Base-by-base conservation (phyloP, 768 basidiomycete genomes). In the Lactarius tabidus region DNA sequence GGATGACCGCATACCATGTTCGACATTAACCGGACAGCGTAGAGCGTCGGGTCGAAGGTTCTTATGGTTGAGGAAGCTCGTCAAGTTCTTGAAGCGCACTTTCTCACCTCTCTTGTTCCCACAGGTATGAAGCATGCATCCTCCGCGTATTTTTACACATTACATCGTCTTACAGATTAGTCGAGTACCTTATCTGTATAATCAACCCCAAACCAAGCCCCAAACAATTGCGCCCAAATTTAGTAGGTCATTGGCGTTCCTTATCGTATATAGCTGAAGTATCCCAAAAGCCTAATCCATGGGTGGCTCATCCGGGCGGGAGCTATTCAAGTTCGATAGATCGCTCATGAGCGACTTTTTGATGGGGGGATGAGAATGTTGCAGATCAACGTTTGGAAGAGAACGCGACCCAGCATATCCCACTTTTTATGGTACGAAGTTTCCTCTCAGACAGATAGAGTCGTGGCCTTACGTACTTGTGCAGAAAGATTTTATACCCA, bases 61-160 rank as follows among this genome's bases (percentile, higher is more conserved):
- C 71, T 91, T 55, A 75, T 92, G 56, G 86, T 92, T 0, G 90
- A 93, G 73, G 91, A 92, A 72, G 90, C 91, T 0, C 90, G 90
- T 0, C 90, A 93, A 74, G 88, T 91, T 1, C 79, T 92, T 33
- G 90, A 92, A 74, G 87, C 90, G 3, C 90, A 92, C 67, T 79
- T 91, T 20, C 73, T 91, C 6, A 83, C 82, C 3, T 82, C 80
- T 41, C 77, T 91, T 1, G 88, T 89, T 2, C 80, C 81, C 0
- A 83, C 65, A 64, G 71, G 71, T 67, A 41, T 18, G 0, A 39
- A 23, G 53, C 17, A 17, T 17, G 1, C 18, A 31, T 29, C 0
- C 5, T 26, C 45, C 29, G 15, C n/a, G 26, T 45, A 26, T 28
- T 60, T 28, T 15, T 14, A 33, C 7, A 23, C 6, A 36, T 55